Evolutionary conservation across 2,329 filamentous ascomycete species (phyloP), one percentile per base, ranked within the genome.

Genomic region (Phaeomoniella chlamydospora): DNA sequence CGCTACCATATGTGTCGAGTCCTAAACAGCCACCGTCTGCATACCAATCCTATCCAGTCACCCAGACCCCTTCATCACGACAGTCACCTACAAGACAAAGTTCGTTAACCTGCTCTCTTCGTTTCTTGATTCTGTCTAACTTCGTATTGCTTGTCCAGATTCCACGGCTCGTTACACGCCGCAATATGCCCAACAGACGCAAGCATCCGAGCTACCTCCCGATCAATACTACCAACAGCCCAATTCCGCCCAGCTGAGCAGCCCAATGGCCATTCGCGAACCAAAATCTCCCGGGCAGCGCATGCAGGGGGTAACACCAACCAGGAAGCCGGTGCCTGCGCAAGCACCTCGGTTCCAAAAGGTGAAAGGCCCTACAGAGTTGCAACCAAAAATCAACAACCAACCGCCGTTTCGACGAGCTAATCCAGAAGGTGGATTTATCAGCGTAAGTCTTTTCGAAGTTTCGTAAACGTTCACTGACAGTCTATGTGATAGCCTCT

Each of bases 351-450:
- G 90, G 54, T 94, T 96, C 55, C 77, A 75, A 51, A 87, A 83
- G 56, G 68, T 92, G 48, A 70, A 78, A 42, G 74, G 74, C 16
- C 62, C 77, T 16, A 65, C 73, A 37, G 86, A 96, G 40, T 61
- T 98, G 48, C 74, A 79, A 42, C 84, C 87, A 31, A 82, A 80
- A 53, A 76, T 90, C 54, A 94, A 88, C 57, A 53, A 74, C 14
- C 90, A 98, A 54, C 90, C 90, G 37, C 74, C 85, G 1, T 96
- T 93, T 54, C 75, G 90, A 48, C 77, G 90, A 59, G 90, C 90
- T 37, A 92, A 94, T 49, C 90, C 90, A 2, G 90, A 98, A 55
- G 90, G 90, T 36, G 90, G 90, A 34, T 98, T 98, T 55, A 94
- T 98, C 56, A 96, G 90, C 57, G 85, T 92, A 70, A 62, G 82